These are phyloP conservation scores for Asterophora lycoperdoides DNA, from an alignment of 768 basidiomycete species.

Conservation along the genomic window DNA sequence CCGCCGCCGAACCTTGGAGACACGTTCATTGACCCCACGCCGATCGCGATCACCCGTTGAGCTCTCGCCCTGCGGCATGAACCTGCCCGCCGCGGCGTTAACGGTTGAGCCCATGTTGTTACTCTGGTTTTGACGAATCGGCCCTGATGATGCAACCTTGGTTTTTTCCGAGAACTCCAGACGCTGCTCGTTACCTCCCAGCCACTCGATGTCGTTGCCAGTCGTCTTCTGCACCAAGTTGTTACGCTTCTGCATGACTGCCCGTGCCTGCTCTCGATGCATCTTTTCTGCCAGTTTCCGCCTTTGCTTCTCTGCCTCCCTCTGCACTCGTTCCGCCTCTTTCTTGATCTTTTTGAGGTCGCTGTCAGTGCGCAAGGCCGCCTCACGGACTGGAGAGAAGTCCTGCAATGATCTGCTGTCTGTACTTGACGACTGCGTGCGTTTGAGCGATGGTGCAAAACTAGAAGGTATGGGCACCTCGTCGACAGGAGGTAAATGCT, in stretches of 20 bases:
- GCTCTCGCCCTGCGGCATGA: slow-evolving; percentile 30
- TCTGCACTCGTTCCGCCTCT: slow-evolving; percentile 71
- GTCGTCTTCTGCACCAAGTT: slow-evolving; percentile 61
- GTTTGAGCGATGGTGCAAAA: slow-evolving; percentile 67
- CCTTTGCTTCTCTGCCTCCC: slow-evolving; percentile 81
- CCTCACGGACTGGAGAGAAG: slow-evolving; percentile 39
- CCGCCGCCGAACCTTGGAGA: slow-evolving; percentile 73
- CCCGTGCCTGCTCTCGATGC: slow-evolving; percentile 84
- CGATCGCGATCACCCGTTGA: slow-evolving; percentile 39
- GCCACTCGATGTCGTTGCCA: slow-evolving; percentile 63
- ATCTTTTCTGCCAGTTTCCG: slow-evolving; percentile 70
- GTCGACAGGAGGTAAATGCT: slow-evolving; percentile 64
- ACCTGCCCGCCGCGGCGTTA: slow-evolving; percentile 61
- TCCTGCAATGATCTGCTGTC: slow-evolving; percentile 66
- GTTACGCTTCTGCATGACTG: slow-evolving; percentile 87
- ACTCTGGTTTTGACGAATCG: slow-evolving; percentile 56
- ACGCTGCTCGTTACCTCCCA: slow-evolving; percentile 42
- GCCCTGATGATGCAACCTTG: slow-evolving; percentile 56
- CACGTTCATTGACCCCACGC: slow-evolving; percentile 55
- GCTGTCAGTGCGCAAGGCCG: slow-evolving; percentile 34
- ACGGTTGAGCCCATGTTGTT: slow-evolving; percentile 41
- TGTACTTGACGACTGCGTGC: slow-evolving; percentile 73
- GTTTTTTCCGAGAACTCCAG: slow-evolving; percentile 41
- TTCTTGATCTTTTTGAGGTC: slow-evolving; percentile 79
- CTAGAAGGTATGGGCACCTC: slow-evolving; percentile 55